Conservation (phyloP, 192 early-diverging fungal genomes). For the Podila minutissima region DNA sequence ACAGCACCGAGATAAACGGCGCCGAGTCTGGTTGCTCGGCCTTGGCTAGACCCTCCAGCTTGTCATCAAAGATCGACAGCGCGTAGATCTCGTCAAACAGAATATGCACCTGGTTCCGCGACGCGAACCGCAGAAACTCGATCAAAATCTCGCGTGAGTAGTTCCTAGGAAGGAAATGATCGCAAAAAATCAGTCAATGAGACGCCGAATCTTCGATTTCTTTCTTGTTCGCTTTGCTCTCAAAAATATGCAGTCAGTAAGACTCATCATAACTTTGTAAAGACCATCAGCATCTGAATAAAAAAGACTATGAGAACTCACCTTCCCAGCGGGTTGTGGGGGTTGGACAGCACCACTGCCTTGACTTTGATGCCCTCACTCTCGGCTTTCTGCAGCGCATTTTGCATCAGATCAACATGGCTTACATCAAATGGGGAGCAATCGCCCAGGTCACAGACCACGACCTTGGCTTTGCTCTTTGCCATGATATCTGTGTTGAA, state of each 20-base stretch:
- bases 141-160: slow-evolving; percentile 63
- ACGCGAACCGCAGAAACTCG: slow-evolving; percentile 70
- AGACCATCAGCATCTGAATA: background rate
- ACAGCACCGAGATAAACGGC: slow-evolving; percentile 74
- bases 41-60: slow-evolving; percentile 21
- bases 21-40: slow-evolving; percentile 25
- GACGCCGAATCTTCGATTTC: too few species aligned
- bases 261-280: too few species aligned
- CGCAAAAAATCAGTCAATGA: background rate
- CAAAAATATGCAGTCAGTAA: too few species aligned
- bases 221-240: too few species aligned
- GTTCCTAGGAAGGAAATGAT: slow-evolving; percentile 35
- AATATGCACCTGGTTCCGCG: slow-evolving; percentile 68
- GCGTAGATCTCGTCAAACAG: slow-evolving; percentile 89
- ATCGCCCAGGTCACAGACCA: slow-evolving; percentile 59
- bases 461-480: slow-evolving; percentile 60
- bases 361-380: slow-evolving; percentile 52
- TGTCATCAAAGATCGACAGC: slow-evolving; percentile 65
- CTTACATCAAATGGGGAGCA: slow-evolving; percentile 46
- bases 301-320: slow-evolving; percentile 9
- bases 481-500: slow-evolving; percentile 70
- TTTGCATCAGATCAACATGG: slow-evolving; percentile 58
- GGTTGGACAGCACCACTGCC: slow-evolving; percentile 77
- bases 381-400: slow-evolving; percentile 54
- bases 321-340: slow-evolving; percentile 78